A percentile compares a stretch with the other conserved stretches of the same genome.
Evolutionary conservation across 495 filamentous ascomycete genomes (phyloP).

Genomic region (Xylaria acuta): DNA sequence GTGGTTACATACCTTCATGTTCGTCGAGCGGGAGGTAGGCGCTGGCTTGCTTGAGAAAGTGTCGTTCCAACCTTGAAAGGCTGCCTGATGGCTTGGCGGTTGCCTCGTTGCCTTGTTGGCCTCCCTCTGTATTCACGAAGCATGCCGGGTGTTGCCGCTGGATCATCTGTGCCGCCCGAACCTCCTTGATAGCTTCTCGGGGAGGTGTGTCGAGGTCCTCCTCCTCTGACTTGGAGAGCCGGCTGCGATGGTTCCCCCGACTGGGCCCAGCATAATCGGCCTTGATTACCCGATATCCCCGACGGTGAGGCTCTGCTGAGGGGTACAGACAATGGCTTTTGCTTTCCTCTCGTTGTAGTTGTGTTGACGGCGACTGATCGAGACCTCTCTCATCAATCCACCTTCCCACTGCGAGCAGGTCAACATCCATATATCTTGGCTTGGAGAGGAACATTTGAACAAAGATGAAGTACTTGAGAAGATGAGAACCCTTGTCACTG

Average conservation of each 20-base stretch:
- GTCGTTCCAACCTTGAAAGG: neutral
- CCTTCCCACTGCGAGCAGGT: constrained; percentile 11
- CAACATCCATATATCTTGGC: neutral
- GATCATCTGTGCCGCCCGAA: constrained; percentile 10
- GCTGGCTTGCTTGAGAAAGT: neutral
- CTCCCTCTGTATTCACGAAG: constrained; percentile 5
- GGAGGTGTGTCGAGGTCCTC: neutral
- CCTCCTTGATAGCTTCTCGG: neutral
- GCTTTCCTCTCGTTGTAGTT: neutral
- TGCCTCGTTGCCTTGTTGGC: constrained; percentile 22
- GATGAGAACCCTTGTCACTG: neutral
- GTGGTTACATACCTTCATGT: constrained; percentile 1
- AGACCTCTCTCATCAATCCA: neutral
- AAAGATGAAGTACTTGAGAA: neutral
- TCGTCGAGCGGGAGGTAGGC: neutral
- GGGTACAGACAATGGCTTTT: neutral
- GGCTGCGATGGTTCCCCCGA: neutral
- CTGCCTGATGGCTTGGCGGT: neutral
- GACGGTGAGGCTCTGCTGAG: neutral
- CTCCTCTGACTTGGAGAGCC: neutral
- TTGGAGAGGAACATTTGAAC: neutral
- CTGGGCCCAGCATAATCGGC: neutral
- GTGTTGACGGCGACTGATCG: neutral
- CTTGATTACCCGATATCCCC: neutral
- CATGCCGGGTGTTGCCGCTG: constrained; percentile 12